Percentiles rank a stretch among this genome's conserved stretches.
phyloP scores from a whole-genome alignment of 2,329 filamentous ascomycete genomes.

The Aspergillus bombycis region DNA sequence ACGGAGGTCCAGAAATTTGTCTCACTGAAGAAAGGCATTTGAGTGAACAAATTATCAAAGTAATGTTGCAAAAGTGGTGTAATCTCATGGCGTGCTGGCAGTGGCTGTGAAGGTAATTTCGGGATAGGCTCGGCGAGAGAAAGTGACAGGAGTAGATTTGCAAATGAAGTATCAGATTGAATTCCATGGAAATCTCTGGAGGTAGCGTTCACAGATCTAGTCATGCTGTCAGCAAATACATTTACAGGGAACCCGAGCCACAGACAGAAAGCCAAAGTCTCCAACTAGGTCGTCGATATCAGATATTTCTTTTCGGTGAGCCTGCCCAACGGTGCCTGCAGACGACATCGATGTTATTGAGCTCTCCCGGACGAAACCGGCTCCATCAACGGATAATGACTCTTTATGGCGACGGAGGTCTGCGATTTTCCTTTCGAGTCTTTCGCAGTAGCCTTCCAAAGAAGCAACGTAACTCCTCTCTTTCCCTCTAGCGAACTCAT shows the following conservation, averaged over 20 bases:
- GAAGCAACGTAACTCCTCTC: constrained; percentile 96
- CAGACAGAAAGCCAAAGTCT: constrained; percentile 87
- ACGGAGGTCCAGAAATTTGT: constrained; percentile 75
- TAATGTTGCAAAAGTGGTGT: constrained; percentile 78
- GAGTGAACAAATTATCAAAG: constrained; percentile 75
- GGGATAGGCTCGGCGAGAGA: constrained; percentile 74
- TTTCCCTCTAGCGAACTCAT: constrained; percentile 93
- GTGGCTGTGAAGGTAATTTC: constrained; percentile 57
- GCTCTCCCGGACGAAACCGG: constrained; percentile 34
- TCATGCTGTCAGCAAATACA: constrained; percentile 1
- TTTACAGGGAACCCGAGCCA: constrained; percentile 21
- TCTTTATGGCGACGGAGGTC: constrained; percentile 44
- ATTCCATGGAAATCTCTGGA: constrained; percentile 92
- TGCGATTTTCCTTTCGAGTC: constrained; percentile 74
- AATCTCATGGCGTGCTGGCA: constrained; percentile 73
- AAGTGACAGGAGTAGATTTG: constrained; percentile 82
- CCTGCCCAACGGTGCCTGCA: constrained; percentile 33
- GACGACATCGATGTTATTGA: constrained; percentile 41
- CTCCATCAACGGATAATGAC: constrained; percentile 28
- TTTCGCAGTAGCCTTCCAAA: constrained; percentile 87
- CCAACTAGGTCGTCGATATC: constrained; percentile 92
- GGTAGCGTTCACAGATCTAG: constrained; percentile 88
- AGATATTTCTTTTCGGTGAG: constrained; percentile 68
- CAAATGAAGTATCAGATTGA: constrained; percentile 87
- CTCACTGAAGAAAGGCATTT: constrained; percentile 83